A percentile compares a stretch with the other conserved stretches of the same genome.
phyloP scores from a whole-genome alignment of 108 stramenopile species.

The Cyclotella cryptica region DNA sequence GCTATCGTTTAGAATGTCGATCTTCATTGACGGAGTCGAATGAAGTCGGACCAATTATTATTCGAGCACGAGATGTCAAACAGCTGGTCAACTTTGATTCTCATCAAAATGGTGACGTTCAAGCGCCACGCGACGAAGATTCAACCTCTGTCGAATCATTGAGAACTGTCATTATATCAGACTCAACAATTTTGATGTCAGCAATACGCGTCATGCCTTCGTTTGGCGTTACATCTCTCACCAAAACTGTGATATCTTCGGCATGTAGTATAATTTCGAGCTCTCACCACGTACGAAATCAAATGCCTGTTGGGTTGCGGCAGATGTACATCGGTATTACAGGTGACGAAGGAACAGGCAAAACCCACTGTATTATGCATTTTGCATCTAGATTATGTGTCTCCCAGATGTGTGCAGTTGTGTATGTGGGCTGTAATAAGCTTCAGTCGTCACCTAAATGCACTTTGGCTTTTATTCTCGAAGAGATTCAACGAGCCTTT shows the following conservation, averaged over 20 bases:
- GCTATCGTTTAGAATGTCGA: slow-evolving; percentile 1
- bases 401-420: slow-evolving; percentile 29
- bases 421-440: slow-evolving; percentile 79
- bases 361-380: slow-evolving; percentile 65
- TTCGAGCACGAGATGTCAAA: slow-evolving; percentile 18
- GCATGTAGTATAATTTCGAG: slow-evolving; percentile 1
- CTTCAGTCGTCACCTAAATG: slow-evolving; percentile 55
- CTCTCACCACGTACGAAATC: background rate
- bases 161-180: background rate
- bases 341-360: slow-evolving; percentile 78
- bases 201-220: background rate
- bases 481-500: slow-evolving; percentile 53
- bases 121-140: background rate
- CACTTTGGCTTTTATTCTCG: slow-evolving; percentile 52
- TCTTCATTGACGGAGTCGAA: background rate
- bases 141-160: background rate
- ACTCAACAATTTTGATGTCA: background rate
- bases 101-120: background rate
- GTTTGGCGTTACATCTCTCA: background rate
- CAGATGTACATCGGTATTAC: slow-evolving; percentile 31
- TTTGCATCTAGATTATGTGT: slow-evolving; percentile 53
- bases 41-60: slow-evolving; percentile 26
- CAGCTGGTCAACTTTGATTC: background rate
- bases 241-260: background rate
- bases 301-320: background rate